Conservation (phyloP, 257 asterid species). For the Capsicum chinense region DNA sequence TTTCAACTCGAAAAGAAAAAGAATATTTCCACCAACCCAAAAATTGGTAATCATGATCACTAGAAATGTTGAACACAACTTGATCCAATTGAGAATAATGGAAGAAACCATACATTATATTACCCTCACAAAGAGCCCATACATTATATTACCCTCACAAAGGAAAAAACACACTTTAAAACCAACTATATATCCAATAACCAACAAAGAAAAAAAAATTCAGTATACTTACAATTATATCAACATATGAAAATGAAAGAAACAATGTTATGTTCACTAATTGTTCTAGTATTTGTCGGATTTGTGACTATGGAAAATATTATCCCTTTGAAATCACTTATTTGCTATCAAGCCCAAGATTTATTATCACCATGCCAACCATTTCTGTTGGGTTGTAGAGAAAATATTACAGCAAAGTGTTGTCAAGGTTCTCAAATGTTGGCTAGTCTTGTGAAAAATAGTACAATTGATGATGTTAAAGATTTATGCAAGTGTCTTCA, state of each 20-base stretch:
- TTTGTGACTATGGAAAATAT: conserved; percentile 23
- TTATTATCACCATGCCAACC: conserved; percentile 37
- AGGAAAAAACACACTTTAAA: background rate
- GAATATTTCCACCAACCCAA: background rate
- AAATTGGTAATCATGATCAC: background rate
- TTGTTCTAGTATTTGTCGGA: background rate
- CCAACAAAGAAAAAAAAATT: background rate
- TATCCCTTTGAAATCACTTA: conserved; percentile 24
- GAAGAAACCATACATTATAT: background rate
- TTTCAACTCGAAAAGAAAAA: background rate
- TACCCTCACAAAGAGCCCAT: background rate
- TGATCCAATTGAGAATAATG: background rate
- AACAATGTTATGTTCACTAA: conserved; percentile 4
- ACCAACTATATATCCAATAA: background rate
- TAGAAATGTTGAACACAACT: background rate
- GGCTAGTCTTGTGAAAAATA: conserved; percentile 20
- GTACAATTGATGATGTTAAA: background rate
- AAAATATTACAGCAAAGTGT: conserved; percentile 29
- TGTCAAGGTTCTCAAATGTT: conserved; percentile 41
- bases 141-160: background rate
- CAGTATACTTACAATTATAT: background rate
- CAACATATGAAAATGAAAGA: background rate
- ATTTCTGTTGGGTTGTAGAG: conserved; percentile 32
- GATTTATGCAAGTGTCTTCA: conserved; percentile 41
- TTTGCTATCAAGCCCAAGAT: conserved; percentile 31